phyloP scores from a whole-genome alignment of 2,329 filamentous ascomycete species.

The Teratosphaeria epicoccoides region DNA sequence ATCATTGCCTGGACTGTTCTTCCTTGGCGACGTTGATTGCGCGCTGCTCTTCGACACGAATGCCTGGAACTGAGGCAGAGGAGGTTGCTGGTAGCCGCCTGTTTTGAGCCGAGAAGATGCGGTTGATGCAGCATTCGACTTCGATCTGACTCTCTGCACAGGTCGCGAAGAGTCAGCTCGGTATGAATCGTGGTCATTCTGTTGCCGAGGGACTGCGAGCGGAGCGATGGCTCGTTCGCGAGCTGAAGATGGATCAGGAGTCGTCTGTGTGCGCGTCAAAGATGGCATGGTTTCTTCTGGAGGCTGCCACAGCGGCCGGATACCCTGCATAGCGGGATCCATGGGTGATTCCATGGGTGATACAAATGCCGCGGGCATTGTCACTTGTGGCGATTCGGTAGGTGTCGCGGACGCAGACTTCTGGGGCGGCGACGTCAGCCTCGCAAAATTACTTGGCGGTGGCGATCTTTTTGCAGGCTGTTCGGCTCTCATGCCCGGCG shows the following conservation, averaged over 20 bases:
- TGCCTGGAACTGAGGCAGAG: background rate
- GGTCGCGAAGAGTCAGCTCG: conserved; percentile 7
- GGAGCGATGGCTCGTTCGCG: background rate
- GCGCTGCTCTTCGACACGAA: background rate
- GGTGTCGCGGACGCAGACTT: conserved; percentile 1
- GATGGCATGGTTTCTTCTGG: background rate
- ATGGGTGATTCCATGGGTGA: conserved; percentile 24
- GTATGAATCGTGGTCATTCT: conserved; percentile 10
- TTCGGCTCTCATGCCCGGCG: conserved; percentile 18
- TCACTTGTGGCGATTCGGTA: background rate
- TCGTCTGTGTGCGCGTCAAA: background rate
- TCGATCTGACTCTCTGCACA: background rate
- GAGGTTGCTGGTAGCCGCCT: background rate
- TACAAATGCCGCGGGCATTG: conserved; percentile 1
- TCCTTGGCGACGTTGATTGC: background rate
- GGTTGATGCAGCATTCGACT: conserved; percentile 3
- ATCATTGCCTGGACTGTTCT: background rate
- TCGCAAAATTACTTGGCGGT: conserved; percentile 10
- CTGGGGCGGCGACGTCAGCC: conserved; percentile 5
- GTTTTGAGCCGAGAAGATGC: background rate
- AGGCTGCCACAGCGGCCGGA: background rate
- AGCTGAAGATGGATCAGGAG: conserved; percentile 6
- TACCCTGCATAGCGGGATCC: conserved; percentile 18
- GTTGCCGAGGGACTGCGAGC: background rate
- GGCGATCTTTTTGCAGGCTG: conserved; percentile 13